These are phyloP conservation scores for Nephelium lappaceum DNA, from an alignment of 345 rosid species.

Conservation along the genomic window DNA sequence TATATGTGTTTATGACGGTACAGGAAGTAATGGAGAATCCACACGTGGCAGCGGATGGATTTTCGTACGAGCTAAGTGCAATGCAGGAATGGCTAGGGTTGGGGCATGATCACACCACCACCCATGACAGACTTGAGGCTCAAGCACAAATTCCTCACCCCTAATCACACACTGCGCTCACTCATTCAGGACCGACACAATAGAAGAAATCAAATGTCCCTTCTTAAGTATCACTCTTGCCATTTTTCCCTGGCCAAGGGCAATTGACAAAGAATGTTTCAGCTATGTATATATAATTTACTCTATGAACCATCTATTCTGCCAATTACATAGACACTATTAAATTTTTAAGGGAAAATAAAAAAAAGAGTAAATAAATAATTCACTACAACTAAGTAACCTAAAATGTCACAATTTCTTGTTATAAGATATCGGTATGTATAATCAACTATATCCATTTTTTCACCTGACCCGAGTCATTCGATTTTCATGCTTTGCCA, in stretches of 20 bases:
- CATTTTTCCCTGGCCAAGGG: neutral
- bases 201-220: neutral
- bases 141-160: slow-evolving; percentile 57
- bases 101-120: slow-evolving; percentile 70
- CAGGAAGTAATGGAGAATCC: slow-evolving; percentile 88
- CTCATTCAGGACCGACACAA: slow-evolving; percentile 68
- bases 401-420: neutral
- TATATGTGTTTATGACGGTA: neutral
- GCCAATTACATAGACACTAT: neutral
- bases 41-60: slow-evolving; percentile 78
- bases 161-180: slow-evolving; percentile 72
- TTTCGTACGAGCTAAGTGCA: slow-evolving; percentile 79
- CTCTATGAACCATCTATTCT: too few relatives aligned
- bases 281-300: neutral
- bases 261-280: slow-evolving; percentile 19
- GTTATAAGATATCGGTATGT: slow-evolving; percentile 19
- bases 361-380: too few relatives aligned
- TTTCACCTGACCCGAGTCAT: neutral
- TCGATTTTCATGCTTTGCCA: slow-evolving; percentile 5
- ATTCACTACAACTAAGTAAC: slow-evolving; percentile 4
- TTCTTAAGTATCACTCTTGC: neutral
- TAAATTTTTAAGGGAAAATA: too few relatives aligned
- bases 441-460: neutral
- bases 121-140: slow-evolving; percentile 76
- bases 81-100: slow-evolving; percentile 71